Percentiles rank a stretch among this genome's conserved stretches.
phyloP scores from a whole-genome alignment of 176 grass and related monocot species.

The Otatea glauca region DNA sequence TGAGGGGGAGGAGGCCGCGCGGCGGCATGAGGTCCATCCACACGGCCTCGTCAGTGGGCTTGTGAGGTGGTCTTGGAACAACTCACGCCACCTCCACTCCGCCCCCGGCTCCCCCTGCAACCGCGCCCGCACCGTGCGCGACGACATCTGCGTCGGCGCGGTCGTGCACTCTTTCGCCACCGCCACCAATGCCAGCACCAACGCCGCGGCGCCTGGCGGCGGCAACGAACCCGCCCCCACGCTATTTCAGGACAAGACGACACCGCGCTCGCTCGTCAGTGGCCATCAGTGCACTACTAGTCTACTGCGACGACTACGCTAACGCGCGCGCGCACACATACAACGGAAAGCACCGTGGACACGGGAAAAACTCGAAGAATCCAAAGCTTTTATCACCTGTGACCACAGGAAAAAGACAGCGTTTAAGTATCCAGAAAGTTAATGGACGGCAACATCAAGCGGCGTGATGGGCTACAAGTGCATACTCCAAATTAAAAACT shows the following conservation, averaged over 20 bases:
- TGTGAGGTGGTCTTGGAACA: constrained; percentile 65
- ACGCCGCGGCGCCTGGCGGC: not conserved
- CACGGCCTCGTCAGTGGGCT: constrained; percentile 60
- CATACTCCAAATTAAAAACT: not conserved
- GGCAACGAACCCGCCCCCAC: not conserved
- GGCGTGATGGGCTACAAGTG: not conserved
- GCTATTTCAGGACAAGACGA: constrained; percentile 20
- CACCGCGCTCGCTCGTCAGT: not conserved
- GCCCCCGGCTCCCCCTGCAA: constrained; percentile 36
- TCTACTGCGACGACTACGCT: not conserved
- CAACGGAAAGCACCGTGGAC: not conserved
- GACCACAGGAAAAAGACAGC: constrained; percentile 16
- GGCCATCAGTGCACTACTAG: not conserved
- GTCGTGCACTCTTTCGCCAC: constrained; percentile 73
- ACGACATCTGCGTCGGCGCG: constrained; percentile 61
- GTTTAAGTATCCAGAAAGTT: not conserved
- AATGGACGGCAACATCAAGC: not conserved
- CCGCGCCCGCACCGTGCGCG: constrained; percentile 59
- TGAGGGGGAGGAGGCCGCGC: not conserved
- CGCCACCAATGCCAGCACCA: not conserved
- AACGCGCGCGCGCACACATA: not conserved
- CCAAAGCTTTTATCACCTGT: constrained; percentile 26
- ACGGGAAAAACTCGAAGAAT: not conserved
- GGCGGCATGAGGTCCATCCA: constrained; percentile 77
- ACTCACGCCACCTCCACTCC: constrained; percentile 47